Base-by-base conservation (phyloP, 2,329 filamentous ascomycete species). In the Ceratocystis cacaofunesta region DNA sequence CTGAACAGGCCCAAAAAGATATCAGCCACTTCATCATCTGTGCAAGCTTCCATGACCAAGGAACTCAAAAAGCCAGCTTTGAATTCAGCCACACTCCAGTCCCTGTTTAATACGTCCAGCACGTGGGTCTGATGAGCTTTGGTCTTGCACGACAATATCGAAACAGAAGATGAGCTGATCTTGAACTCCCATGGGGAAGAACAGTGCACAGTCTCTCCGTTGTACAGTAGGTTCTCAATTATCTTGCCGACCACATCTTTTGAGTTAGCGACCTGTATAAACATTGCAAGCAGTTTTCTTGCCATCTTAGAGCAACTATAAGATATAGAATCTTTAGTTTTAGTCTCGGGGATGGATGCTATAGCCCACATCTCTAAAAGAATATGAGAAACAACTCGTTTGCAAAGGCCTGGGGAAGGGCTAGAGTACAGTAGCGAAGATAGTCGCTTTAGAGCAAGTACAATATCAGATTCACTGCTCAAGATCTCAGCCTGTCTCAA, bases 401-500 rank as follows among this genome's bases (percentile, higher is more conserved):
- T 84, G 57, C 84, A 81, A 8, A 89, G 74, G 0, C 85, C 85
- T 0, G 85, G 83, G 65, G 88, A 86, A 0, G 85, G 85, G 70
- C 87, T 86, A 0, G 85, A 86, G 22, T 81, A 76, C 1, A 85
- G 72, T 1, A 90, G 73, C 0, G 79, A 76, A 44, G 77, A 78
- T 0, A 90, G 72, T 17, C 85, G 78, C 41, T 75, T 76, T 1
- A 90, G 71, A 1, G 83, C 79, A 43, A 72, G 72, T 19, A 76
- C 74, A 3, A 89, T 72, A 1, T 80, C 74, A 1, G 75, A 70
- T 2, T 80, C 73, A 5, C 75, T 68, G 17, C 85, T 78, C 8
- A 87, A 68, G 0, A 80, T 71, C 15, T 67, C 72, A 5, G 76
- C 73, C 62, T 70, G 72, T 67, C 75, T 76, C 19, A 83, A 70